Evolutionary conservation across 192 early-diverging fungal species (phyloP).

Genomic region (Rhizoclosmatium sp.): DNA sequence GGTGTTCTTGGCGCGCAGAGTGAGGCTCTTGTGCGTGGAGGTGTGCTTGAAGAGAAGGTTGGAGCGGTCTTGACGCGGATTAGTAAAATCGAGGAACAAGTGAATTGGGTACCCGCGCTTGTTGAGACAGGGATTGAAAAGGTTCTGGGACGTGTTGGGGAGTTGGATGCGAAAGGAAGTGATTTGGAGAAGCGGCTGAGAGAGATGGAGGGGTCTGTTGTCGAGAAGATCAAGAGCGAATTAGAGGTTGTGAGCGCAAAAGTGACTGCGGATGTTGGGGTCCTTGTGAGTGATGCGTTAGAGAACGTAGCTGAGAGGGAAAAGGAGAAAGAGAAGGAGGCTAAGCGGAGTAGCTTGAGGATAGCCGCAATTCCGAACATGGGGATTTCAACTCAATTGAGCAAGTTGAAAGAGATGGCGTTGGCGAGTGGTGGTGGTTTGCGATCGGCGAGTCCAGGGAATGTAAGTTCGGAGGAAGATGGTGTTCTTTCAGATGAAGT

Average conservation of each 20-base stretch:
- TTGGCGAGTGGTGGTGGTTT: not conserved
- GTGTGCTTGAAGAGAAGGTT: not conserved
- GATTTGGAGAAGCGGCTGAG: constrained; percentile 9
- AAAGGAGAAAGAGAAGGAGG: not conserved
- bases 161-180: not conserved
- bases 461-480: not conserved
- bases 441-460: not conserved
- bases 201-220: not conserved
- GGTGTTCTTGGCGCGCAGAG: not conserved
- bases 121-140: no score
- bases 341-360: constrained; percentile 8
- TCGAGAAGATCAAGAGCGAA: not conserved
- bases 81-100: no score
- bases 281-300: not conserved
- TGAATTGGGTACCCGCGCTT: no score
- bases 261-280: not conserved
- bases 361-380: constrained; percentile 16
- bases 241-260: not conserved
- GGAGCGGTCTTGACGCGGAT: no score
- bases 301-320: not conserved
- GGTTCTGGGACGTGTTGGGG: not conserved
- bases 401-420: constrained; percentile 20
- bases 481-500: not conserved
- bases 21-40: not conserved
- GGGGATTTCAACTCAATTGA: constrained; percentile 15